Evolutionary conservation across 192 early-diverging fungal genomes (phyloP).

Genomic region (Entophlyctis helioformis): DNA sequence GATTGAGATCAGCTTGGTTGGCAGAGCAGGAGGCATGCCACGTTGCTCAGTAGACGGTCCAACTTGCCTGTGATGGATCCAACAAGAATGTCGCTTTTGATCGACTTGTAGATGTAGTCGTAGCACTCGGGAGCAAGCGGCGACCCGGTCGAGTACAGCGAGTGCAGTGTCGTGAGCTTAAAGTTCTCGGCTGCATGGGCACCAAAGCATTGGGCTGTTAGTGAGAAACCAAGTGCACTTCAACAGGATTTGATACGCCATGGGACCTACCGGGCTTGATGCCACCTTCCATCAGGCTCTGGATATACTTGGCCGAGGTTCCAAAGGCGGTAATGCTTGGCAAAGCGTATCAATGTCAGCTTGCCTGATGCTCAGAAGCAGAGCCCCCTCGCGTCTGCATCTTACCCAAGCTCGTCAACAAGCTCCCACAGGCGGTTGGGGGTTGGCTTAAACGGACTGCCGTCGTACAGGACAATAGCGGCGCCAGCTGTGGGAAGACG

Average conservation of each 20-base stretch:
- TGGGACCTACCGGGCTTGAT: slow-evolving; percentile 45
- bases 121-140: slow-evolving; percentile 86
- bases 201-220: background rate
- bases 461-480: slow-evolving; percentile 82
- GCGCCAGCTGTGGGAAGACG: slow-evolving; percentile 54
- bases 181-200: background rate
- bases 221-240: background rate
- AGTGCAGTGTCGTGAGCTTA: slow-evolving; percentile 48
- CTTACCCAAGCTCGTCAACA: slow-evolving; percentile 48
- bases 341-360: too few species aligned
- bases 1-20: too few species aligned
- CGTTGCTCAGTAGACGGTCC: too few species aligned
- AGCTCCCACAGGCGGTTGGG: slow-evolving; percentile 65
- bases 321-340: slow-evolving; percentile 80
- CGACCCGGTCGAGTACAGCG: slow-evolving; percentile 88
- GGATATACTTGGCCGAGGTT: slow-evolving; percentile 91
- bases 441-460: slow-evolving; percentile 84
- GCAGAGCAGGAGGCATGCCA: too few species aligned
- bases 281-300: slow-evolving; percentile 65
- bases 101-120: slow-evolving; percentile 78
- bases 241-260: background rate
- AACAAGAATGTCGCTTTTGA: slow-evolving; percentile 76
- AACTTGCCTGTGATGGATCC: slow-evolving; percentile 77
- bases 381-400: background rate
- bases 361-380: too few species aligned